Percentiles rank a stretch among this genome's conserved stretches.
Conservation (phyloP, 2,329 filamentous ascomycete genomes). For the Oidium heveae region DNA sequence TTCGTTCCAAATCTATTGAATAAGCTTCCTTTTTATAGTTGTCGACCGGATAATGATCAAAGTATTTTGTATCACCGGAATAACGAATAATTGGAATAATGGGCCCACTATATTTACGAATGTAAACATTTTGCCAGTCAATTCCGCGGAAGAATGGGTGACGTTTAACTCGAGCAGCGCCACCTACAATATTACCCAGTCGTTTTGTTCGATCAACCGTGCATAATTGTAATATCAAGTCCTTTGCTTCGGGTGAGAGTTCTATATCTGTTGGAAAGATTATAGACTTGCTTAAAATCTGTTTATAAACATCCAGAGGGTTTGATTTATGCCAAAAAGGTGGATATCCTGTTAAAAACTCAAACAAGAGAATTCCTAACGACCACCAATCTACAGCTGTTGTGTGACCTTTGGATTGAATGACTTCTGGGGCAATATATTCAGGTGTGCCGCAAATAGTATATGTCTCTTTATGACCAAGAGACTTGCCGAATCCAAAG, state of each 20-base stretch:
- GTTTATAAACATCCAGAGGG: conserved; percentile 67
- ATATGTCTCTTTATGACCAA: conserved; percentile 52
- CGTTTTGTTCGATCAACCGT: conserved; percentile 55
- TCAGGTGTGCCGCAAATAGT: conserved; percentile 66
- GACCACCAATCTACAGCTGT: conserved; percentile 76
- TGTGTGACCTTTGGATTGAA: conserved; percentile 54
- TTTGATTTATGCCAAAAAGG: conserved; percentile 64
- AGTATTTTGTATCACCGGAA: conserved; percentile 54
- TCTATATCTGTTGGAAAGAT: conserved; percentile 39
- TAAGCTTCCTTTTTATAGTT: conserved; percentile 39
- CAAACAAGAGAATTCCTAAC: conserved; percentile 59
- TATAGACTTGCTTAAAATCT: conserved; percentile 59
- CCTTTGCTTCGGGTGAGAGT: conserved; percentile 42
- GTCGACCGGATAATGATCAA: conserved; percentile 62
- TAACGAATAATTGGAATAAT: conserved; percentile 53
- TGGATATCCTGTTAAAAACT: conserved; percentile 64
- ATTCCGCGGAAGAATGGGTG: conserved; percentile 53
- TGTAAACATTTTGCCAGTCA: conserved; percentile 48
- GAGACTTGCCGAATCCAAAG: conserved; percentile 63
- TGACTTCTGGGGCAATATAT: conserved; percentile 65
- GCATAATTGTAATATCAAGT: conserved; percentile 53
- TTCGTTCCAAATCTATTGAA: conserved; percentile 38
- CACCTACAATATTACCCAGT: conserved; percentile 54
- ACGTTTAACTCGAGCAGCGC: conserved; percentile 43
- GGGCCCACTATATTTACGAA: conserved; percentile 37